Conservation (phyloP, 2,329 filamentous ascomycete species). For the Rutstroemia sp. region DNA sequence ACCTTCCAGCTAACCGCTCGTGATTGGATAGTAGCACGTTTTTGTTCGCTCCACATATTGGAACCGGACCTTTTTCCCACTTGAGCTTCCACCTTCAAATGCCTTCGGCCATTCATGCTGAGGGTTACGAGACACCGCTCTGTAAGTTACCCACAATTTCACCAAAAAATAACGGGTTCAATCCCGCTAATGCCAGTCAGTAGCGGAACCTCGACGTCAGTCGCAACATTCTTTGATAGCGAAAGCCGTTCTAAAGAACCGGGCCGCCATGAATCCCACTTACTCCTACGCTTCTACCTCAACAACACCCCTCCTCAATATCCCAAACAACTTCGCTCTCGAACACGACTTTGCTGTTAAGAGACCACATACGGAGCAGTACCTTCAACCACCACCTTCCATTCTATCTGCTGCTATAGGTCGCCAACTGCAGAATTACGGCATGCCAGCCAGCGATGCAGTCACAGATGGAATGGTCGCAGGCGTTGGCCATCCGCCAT, state of each 20-base stretch:
- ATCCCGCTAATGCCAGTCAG: constrained; percentile 2
- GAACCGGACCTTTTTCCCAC: neutral
- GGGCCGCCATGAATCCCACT: constrained; percentile 1
- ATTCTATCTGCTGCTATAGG: neutral
- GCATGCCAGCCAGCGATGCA: neutral
- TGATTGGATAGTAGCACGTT: neutral
- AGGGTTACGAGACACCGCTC: neutral
- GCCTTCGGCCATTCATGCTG: constrained; percentile 10
- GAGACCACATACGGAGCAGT: constrained; percentile 2
- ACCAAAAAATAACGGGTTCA: neutral
- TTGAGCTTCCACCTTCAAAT: constrained; percentile 1
- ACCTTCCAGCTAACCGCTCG: neutral
- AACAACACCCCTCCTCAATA: constrained; percentile 2
- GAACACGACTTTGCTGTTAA: constrained; percentile 6
- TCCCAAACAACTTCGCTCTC: neutral
- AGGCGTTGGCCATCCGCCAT: constrained; percentile 14
- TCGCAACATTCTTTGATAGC: constrained; percentile 8
- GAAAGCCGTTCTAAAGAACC: constrained; percentile 6
- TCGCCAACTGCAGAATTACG: neutral
- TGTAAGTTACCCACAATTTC: constrained; percentile 6
- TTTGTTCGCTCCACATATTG: neutral
- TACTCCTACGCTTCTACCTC: neutral
- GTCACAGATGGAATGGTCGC: constrained; percentile 5
- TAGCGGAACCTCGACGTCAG: constrained; percentile 9
- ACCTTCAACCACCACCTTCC: neutral